These are phyloP conservation scores for Alopecurus myosuroides DNA, from an alignment of 176 grass and related monocot genomes.

Conservation along the genomic window DNA sequence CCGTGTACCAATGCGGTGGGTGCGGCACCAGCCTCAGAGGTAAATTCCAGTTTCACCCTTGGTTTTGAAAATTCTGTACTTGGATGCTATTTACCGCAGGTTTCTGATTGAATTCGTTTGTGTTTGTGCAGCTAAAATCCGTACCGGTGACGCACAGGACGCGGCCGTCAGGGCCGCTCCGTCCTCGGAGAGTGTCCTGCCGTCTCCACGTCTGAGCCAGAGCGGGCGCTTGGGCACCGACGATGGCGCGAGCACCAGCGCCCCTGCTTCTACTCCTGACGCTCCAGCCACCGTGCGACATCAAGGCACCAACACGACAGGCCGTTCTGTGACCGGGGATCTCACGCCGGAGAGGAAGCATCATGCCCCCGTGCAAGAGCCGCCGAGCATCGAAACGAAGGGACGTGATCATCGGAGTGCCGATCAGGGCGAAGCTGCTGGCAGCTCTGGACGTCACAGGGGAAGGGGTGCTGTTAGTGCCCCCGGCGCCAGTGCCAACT, in stretches of 20 bases:
- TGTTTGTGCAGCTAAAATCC: slow-evolving; percentile 44
- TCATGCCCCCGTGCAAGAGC: background rate
- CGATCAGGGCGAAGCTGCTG: background rate
- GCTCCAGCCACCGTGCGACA: background rate
- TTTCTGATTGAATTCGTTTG: slow-evolving; percentile 24
- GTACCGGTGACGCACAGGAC: background rate
- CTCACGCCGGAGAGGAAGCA: background rate
- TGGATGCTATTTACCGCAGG: background rate
- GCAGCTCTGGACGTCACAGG: background rate
- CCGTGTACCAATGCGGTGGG: slow-evolving; percentile 79
- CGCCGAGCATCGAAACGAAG: background rate
- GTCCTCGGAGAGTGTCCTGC: background rate
- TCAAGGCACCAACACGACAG: background rate
- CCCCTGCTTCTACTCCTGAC: background rate
- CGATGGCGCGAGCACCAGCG: slow-evolving; percentile 1
- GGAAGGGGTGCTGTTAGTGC: background rate
- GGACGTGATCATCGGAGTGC: background rate
- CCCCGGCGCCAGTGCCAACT: background rate
- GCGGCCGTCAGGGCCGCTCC: background rate
- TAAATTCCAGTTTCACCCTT: background rate
- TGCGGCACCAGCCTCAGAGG: slow-evolving; percentile 65
- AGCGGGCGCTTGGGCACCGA: background rate
- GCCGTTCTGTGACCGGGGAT: background rate
- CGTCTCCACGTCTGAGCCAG: background rate
- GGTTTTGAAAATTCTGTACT: background rate